Evolutionary conservation across 2,329 filamentous ascomycete genomes (phyloP).

Genomic region (Pestalotiopsis sp.): DNA sequence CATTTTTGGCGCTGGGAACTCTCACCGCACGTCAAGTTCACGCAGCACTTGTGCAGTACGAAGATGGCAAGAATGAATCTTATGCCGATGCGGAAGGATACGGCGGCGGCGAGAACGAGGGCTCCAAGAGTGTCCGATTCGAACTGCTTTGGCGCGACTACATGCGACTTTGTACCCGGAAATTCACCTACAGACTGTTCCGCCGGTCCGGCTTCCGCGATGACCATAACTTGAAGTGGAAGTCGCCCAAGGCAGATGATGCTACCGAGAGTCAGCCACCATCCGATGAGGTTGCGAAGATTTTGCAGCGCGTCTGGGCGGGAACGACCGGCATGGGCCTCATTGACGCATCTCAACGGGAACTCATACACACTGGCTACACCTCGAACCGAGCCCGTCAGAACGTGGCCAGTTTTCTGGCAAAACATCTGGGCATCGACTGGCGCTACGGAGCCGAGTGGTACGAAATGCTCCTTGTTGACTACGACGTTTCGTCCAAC

Average conservation of each 20-base stretch:
- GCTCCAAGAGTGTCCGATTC: conserved; percentile 70
- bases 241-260: conserved; percentile 38
- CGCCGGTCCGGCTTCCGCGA: conserved; percentile 64
- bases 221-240: conserved; percentile 51
- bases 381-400: conserved; percentile 77
- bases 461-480: conserved; percentile 76
- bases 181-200: conserved; percentile 70
- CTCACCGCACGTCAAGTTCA: conserved; percentile 76
- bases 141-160: conserved; percentile 82
- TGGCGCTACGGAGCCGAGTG: conserved; percentile 83
- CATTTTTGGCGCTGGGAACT: conserved; percentile 72
- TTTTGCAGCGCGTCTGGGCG: conserved; percentile 61
- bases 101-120: conserved; percentile 71
- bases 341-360: conserved; percentile 77
- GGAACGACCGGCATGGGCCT: conserved; percentile 76
- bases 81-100: conserved; percentile 56
- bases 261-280: conserved; percentile 40
- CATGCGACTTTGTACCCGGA: conserved; percentile 75
- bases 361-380: conserved; percentile 76
- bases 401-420: conserved; percentile 75
- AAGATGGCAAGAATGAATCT: conserved; percentile 58
- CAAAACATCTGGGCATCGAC: conserved; percentile 75
- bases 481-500: conserved; percentile 77
- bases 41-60: conserved; percentile 66
- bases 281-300: conserved; percentile 45